Evolutionary conservation across 2,329 filamentous ascomycete species (phyloP), one percentile per base, ranked within the genome.

Genomic region (Alternaria solani): DNA sequence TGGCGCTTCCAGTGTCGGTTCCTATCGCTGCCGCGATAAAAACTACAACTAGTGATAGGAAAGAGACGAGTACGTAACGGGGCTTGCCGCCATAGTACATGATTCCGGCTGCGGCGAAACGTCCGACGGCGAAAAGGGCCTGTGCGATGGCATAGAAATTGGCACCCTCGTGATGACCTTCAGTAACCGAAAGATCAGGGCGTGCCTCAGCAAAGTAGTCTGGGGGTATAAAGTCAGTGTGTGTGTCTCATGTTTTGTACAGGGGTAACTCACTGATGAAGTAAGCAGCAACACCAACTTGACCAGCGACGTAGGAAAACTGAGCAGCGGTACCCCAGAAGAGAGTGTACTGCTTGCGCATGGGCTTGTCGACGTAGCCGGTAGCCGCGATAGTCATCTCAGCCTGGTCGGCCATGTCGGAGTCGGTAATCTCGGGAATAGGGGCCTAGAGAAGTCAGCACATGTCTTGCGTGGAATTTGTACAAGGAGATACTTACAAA

Each of bases 381-480:
- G 84, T 83, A 57, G 86, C 51, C 9, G 55, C 63, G 23, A 64
- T 72, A 26, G 72, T 77, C 71, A 73, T 71, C 59, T 78, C 75
- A 48, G 72, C 69, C 53, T 73, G 70, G 42, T 73, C 70, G 38
- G 69, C 67, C 86, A 89, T 91, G 66, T 92, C 89, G 73, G 85
- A 83, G 70, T 89, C 88, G 11, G 89, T 92, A 68, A 93, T 88
- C 75, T 93, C 90, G 6, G 90, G 90, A 42, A 66, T 51, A 2
- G 47, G 47, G 12, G 47, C 47, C 32, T 38, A 38, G 14, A 38
- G 7, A 38, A 18, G 36, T 39, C 36, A 39, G 36, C 20, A 11
- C 14, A 39, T 39, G 34, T 39, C 7, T 39, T 7, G 9, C 36
- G 20, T 11, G 36, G 1, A 39, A 4, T 39, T 20, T 3, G n/a